A percentile compares a stretch with the other conserved stretches of the same genome.
These are phyloP conservation scores for Raffaelea albimanens DNA, from an alignment of 2,329 filamentous ascomycete genomes.

Conservation along the genomic window DNA sequence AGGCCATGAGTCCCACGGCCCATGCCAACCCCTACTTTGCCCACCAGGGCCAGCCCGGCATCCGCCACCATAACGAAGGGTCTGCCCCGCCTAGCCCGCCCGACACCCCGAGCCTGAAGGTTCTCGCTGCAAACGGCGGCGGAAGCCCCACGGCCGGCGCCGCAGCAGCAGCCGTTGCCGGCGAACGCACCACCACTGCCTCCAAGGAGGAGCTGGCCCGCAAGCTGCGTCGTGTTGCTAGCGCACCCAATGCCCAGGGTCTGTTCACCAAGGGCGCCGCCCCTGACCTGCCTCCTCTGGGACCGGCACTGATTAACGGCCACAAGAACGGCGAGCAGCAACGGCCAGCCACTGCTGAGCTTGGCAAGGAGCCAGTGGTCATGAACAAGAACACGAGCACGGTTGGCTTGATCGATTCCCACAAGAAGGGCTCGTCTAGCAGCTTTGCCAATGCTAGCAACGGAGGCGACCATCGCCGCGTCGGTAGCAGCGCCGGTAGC, in stretches of 20 bases:
- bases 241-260: constrained; percentile 92
- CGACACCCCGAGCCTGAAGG: constrained; percentile 73
- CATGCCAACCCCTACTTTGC: constrained; percentile 96
- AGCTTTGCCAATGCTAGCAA: constrained; percentile 18
- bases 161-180: constrained; percentile 22
- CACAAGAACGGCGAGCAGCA: constrained; percentile 37
- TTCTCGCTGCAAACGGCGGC: constrained; percentile 54
- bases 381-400: constrained; percentile 44
- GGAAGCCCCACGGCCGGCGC: constrained; percentile 32
- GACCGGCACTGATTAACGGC: not conserved
- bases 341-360: constrained; percentile 77
- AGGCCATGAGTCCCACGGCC: constrained; percentile 81
- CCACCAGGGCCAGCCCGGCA: constrained; percentile 85
- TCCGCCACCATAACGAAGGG: constrained; percentile 90
- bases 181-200: constrained; percentile 60
- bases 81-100: constrained; percentile 89
- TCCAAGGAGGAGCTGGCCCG: constrained; percentile 91
- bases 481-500: constrained; percentile 20
- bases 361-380: constrained; percentile 70
- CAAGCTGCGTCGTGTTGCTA: constrained; percentile 87
- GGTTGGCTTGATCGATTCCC: constrained; percentile 36
- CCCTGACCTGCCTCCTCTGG: not conserved
- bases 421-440: constrained; percentile 18
- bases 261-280: constrained; percentile 59
- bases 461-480: constrained; percentile 13